Evolutionary conservation across 495 filamentous ascomycete genomes (phyloP).

Genomic region (Xylaria curta): DNA sequence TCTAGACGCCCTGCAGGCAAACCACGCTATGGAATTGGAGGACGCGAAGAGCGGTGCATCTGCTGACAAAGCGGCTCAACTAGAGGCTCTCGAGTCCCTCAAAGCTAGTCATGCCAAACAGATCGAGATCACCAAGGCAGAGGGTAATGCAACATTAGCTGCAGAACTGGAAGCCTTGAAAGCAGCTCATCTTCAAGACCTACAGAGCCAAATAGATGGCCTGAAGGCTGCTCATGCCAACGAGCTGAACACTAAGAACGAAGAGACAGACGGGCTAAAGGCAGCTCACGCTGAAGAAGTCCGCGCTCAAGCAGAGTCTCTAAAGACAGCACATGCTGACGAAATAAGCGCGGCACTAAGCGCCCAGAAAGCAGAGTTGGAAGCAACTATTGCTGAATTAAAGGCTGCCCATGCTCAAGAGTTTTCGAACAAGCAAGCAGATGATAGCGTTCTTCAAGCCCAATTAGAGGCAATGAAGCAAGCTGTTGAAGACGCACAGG

Average conservation of each 20-base stretch:
- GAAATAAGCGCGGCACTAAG: conserved; percentile 25
- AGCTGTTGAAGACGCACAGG: conserved; percentile 42
- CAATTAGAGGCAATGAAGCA: conserved; percentile 43
- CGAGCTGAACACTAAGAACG: conserved; percentile 34
- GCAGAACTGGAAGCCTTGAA: conserved; percentile 52
- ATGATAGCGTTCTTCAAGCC: conserved; percentile 32
- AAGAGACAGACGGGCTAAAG: conserved; percentile 32
- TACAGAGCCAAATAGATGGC: conserved; percentile 42
- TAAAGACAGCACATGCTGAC: conserved; percentile 30
- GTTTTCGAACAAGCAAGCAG: conserved; percentile 39
- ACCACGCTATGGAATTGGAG: conserved; percentile 54
- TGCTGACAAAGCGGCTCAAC: conserved; percentile 44
- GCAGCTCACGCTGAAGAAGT: conserved; percentile 44
- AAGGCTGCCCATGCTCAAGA: conserved; percentile 37
- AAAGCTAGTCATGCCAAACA: conserved; percentile 57
- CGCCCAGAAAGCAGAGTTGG: conserved; percentile 29
- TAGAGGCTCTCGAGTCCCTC: conserved; percentile 49
- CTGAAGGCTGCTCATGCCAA: conserved; percentile 47
- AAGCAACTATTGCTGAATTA: conserved; percentile 35
- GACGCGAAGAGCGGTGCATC: conserved; percentile 47
- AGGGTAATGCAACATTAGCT: conserved; percentile 45
- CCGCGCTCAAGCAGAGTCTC: conserved; percentile 35
- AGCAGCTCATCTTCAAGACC: conserved; percentile 45
- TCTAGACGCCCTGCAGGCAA: conserved; percentile 51
- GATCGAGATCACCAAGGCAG: conserved; percentile 48